Base-by-base conservation (phyloP, 305 asterid genomes). In the Fraxinus dipetala region DNA sequence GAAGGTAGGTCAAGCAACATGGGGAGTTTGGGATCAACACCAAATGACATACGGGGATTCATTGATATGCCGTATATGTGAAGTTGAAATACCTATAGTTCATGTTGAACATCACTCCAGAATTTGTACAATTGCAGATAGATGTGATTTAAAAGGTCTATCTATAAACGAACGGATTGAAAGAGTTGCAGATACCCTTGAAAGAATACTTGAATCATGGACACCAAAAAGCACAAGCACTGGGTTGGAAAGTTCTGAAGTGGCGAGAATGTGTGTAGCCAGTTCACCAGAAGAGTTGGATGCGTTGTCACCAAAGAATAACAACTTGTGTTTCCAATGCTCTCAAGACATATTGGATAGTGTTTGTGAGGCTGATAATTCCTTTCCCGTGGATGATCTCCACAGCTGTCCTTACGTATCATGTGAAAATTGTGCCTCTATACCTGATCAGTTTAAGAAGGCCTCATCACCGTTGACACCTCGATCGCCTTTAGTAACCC, bases 81-180 rank as follows among this genome's bases (percentile, higher is more conserved):
- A 96, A 88, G 98, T 93, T 83, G 98, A 96, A 89, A 96, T 94
- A 89, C 99, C 99, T 83, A 94, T 92, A 34, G 88, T 91, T 72
- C 93, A 93, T 85, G 98, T 96, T 40, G 99, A 96, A 84, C 97
- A 89, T 69, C 99, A 96, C 89, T 96, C 99, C 22, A 89, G 96
- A 89, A 93, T 96, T 82, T 96, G 99, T 87, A 92, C 99, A 22
- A 88, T 96, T 83, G 98, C 93, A 54, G 98, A 96, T 86, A 91
- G 98, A 86, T 96, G 99, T 88, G 99, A 96, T 90, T 90, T 96
- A 51, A 96, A 96, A 89, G 99, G 98, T 83, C 86, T 95, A 88
- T 88, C 92, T 18, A 90, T 93, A 81, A 92, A 96, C 78, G 98
- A 94, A 80, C 85, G 99, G 69, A 93, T 96, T 82, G 93, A 90